These are phyloP conservation scores for Dissophora globulifera DNA, from an alignment of 192 early-diverging fungal species.

Conservation along the genomic window DNA sequence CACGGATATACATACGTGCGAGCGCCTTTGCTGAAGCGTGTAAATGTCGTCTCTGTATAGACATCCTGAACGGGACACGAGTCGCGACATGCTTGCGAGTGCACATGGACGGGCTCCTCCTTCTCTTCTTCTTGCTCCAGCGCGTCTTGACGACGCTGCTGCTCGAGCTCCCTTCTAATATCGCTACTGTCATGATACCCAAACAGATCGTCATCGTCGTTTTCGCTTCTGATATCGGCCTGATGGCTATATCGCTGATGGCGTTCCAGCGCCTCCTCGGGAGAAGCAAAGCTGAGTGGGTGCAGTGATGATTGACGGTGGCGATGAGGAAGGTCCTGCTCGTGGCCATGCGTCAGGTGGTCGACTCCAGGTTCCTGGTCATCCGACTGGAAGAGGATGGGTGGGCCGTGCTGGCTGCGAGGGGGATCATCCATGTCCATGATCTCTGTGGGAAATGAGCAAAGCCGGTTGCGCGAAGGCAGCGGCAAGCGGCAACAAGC, in stretches of 20 bases:
- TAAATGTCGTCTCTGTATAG: constrained; percentile 34
- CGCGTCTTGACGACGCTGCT: no score
- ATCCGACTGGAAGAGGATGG: constrained; percentile 39
- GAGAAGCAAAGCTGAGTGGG: neutral
- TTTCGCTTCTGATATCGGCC: no score
- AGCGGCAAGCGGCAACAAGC: no score
- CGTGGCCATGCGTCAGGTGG: no score
- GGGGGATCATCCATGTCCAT: constrained; percentile 2
- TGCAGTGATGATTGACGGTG: neutral
- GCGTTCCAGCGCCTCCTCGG: neutral
- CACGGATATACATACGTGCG: constrained; percentile 27
- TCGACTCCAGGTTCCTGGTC: constrained; percentile 10
- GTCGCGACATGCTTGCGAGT: constrained; percentile 39
- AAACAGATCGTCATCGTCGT: neutral
- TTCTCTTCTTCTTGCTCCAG: constrained; percentile 19
- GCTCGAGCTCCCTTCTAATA: no score
- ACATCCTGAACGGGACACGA: constrained; percentile 52
- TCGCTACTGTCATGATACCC: neutral
- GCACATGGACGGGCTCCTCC: constrained; percentile 27
- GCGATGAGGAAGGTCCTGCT: no score
- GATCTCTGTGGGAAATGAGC: neutral
- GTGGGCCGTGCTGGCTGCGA: constrained; percentile 24
- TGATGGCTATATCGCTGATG: neutral
- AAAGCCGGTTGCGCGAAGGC: no score
- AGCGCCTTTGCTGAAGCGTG: constrained; percentile 40